Percentiles rank a stretch among this genome's conserved stretches.
These are phyloP conservation scores for Lobulomyces angularis DNA, from an alignment of 192 early-diverging fungal species.

Conservation along the genomic window DNA sequence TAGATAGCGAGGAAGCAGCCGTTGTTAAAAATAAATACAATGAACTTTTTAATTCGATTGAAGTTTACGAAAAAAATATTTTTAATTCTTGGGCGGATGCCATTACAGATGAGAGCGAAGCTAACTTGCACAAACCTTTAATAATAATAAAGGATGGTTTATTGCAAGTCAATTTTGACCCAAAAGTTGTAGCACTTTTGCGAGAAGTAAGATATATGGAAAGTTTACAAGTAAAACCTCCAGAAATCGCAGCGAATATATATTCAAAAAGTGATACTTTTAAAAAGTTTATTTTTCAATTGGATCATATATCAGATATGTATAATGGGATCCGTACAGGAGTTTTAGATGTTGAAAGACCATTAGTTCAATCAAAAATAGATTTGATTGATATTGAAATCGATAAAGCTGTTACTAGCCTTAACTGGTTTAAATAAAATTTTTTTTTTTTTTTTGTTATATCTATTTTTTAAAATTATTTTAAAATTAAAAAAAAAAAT, in stretches of 20 bases:
- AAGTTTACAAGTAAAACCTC: slow-evolving; percentile 28
- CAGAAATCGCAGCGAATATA: slow-evolving; percentile 32
- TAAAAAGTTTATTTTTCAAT: slow-evolving; percentile 43
- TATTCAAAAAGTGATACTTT: slow-evolving; percentile 48
- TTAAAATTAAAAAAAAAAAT: too few relatives aligned
- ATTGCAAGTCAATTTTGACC: slow-evolving; percentile 52
- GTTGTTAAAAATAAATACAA: slow-evolving; percentile 39
- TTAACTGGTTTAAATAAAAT: too few relatives aligned
- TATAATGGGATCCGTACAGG: slow-evolving; percentile 45
- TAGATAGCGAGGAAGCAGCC: slow-evolving; percentile 41
- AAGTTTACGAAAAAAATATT: slow-evolving; percentile 33
- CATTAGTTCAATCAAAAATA: slow-evolving; percentile 40
- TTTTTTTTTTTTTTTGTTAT: too few relatives aligned
- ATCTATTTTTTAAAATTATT: too few relatives aligned
- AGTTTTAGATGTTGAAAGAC: slow-evolving; percentile 45
- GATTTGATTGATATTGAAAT: slow-evolving; percentile 39
- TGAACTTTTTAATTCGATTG: slow-evolving; percentile 30
- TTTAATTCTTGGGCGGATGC: slow-evolving; percentile 38
- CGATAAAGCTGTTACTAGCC: slow-evolving; percentile 31
- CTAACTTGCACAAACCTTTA: slow-evolving; percentile 45
- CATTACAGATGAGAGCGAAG: slow-evolving; percentile 51
- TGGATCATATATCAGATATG: slow-evolving; percentile 40
- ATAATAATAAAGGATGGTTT: slow-evolving; percentile 22
- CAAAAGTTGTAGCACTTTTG: slow-evolving; percentile 52
- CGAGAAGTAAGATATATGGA: slow-evolving; percentile 54